phyloP scores from a whole-genome alignment of 2,329 filamentous ascomycete species.

The Ambrosiella cleistominuta region DNA sequence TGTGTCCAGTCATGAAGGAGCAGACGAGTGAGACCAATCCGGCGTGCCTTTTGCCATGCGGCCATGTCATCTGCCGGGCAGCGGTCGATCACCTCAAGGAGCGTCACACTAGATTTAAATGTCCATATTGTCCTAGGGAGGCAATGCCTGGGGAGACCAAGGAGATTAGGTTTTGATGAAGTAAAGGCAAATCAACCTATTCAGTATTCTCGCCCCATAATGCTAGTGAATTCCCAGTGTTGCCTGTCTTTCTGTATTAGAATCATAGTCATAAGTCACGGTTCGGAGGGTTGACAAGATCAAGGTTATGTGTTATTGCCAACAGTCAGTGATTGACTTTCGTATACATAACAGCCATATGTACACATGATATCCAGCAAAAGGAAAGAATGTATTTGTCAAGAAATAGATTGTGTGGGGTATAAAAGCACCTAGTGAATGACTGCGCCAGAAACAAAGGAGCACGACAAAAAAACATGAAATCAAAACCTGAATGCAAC shows the following conservation, averaged over 20 bases:
- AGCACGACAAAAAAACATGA: background rate
- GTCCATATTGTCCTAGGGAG: conserved; percentile 85
- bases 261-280: too few species aligned
- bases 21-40: conserved; percentile 87
- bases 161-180: conserved; percentile 46
- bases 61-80: conserved; percentile 81
- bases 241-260: too few species aligned
- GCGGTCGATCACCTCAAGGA: conserved; percentile 66
- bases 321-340: too few species aligned
- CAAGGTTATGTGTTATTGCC: too few species aligned
- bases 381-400: background rate
- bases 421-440: conserved; percentile 1
- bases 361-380: too few species aligned
- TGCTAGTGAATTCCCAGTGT: too few species aligned
- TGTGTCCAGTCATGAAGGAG: conserved; percentile 92
- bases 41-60: conserved; percentile 91
- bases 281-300: background rate
- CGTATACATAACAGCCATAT: too few species aligned
- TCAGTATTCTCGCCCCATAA: background rate
- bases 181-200: background rate
- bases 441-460: background rate
- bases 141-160: conserved; percentile 59
- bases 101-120: conserved; percentile 62
- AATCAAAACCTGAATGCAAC: background rate
- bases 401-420: background rate